phyloP scores from a whole-genome alignment of 495 filamentous ascomycete genomes.

The Penicillium riverlandense region DNA sequence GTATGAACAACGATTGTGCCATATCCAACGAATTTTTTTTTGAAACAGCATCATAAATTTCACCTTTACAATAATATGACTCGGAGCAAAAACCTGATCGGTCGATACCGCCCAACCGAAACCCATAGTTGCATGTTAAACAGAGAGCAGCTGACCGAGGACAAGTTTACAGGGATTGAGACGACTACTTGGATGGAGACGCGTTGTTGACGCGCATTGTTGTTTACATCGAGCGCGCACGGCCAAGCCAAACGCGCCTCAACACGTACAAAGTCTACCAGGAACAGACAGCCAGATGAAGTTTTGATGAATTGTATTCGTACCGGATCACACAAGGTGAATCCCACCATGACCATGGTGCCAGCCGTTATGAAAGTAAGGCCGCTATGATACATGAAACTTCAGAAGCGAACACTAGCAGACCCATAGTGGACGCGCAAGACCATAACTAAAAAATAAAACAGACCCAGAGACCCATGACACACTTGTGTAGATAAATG shows the following conservation, averaged over 20 bases:
- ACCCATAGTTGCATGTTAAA: no score
- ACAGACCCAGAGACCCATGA: slow-evolving; percentile 47
- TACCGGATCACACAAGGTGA: slow-evolving; percentile 26
- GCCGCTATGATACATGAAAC: slow-evolving; percentile 44
- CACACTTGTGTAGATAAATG: slow-evolving; percentile 31
- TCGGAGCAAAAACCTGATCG: no score
- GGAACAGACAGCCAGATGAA: slow-evolving; percentile 3
- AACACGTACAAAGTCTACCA: background rate
- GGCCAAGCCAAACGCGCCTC: background rate
- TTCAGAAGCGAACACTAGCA: slow-evolving; percentile 38
- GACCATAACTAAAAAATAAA: slow-evolving; percentile 34
- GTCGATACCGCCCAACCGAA: no score
- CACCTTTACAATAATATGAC: no score
- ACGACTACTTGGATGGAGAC: no score
- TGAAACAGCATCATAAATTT: no score
- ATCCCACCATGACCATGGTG: slow-evolving; percentile 31
- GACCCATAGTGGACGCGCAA: slow-evolving; percentile 39
- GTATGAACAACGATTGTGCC: no score
- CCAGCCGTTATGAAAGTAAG: slow-evolving; percentile 34
- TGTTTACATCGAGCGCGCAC: no score
- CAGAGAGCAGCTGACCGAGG: no score
- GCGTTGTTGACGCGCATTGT: no score
- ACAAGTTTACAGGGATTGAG: no score
- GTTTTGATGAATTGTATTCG: slow-evolving; percentile 37
- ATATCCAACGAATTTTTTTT: no score